Conservation (phyloP, 495 filamentous ascomycete species). For the Staphylotrichum tortipilum region DNA sequence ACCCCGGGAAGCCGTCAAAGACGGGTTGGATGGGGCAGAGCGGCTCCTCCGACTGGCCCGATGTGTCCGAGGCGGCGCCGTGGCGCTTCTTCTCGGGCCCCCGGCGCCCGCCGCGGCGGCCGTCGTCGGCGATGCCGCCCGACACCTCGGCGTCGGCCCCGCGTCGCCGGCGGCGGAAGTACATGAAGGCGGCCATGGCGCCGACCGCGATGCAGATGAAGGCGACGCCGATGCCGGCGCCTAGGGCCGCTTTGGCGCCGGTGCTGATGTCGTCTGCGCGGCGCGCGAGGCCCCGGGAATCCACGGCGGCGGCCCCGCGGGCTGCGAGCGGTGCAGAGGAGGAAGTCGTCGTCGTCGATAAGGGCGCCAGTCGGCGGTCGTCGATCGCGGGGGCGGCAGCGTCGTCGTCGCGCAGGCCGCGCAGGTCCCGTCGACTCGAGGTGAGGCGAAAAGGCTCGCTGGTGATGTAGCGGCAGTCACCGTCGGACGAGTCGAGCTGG, state of each 20-base stretch:
- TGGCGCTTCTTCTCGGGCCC: constrained; percentile 16
- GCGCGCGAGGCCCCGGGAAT: constrained; percentile 2
- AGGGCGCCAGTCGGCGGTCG: neutral
- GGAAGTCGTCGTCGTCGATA: no score
- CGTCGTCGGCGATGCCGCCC: constrained; percentile 17
- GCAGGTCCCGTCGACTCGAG: neutral
- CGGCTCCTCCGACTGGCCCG: constrained; percentile 19
- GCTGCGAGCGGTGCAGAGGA: no score
- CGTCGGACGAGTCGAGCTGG: constrained; percentile 9
- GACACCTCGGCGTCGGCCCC: constrained; percentile 9
- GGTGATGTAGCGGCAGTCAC: constrained; percentile 16
- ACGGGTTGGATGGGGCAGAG: constrained; percentile 25
- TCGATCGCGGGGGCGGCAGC: neutral
- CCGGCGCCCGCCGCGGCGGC: constrained; percentile 12
- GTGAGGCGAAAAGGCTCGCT: constrained; percentile 12
- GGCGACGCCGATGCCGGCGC: constrained; percentile 22
- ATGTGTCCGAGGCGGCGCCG: constrained; percentile 13
- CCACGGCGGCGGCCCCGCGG: constrained; percentile 5
- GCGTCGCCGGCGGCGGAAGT: constrained; percentile 20
- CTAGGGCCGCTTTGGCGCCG: constrained; percentile 22
- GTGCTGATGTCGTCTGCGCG: constrained; percentile 13
- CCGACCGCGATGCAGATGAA: constrained; percentile 13
- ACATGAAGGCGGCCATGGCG: constrained; percentile 24
- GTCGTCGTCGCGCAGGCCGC: no score
- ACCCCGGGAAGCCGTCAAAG: constrained; percentile 26